Conservation (phyloP, 441 rosid species). For the Macaranga tanarius region DNA sequence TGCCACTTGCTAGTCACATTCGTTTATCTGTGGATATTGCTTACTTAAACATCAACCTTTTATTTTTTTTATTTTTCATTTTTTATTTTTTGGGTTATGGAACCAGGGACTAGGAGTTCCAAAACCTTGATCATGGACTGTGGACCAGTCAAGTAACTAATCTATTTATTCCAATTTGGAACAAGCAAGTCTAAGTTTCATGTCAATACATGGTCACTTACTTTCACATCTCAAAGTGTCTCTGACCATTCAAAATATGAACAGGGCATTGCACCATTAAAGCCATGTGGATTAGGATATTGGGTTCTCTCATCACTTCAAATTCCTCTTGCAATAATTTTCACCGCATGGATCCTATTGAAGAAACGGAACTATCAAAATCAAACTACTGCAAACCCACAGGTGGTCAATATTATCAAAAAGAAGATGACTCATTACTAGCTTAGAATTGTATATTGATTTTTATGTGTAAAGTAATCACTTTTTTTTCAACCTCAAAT, state of each 20-base stretch:
- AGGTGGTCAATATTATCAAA: constrained; percentile 30
- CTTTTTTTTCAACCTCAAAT: constrained; percentile 1
- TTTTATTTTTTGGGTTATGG: no score
- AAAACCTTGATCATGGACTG: no score
- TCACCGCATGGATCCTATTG: constrained; percentile 56
- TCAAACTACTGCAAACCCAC: constrained; percentile 26
- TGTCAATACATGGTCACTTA: background rate
- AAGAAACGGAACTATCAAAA: constrained; percentile 33
- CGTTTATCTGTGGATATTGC: background rate
- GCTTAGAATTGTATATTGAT: background rate
- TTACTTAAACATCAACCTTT: background rate
- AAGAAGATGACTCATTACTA: background rate
- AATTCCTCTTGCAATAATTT: constrained; percentile 78
- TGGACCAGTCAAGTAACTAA: no score
- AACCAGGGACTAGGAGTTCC: no score
- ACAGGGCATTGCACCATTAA: constrained; percentile 60
- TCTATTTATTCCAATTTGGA: no score
- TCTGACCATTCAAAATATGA: constrained; percentile 4
- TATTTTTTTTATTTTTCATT: no score
- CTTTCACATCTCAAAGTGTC: background rate
- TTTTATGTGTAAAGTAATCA: background rate
- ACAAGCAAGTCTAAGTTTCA: no score
- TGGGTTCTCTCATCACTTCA: constrained; percentile 79
- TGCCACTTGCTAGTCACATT: background rate
- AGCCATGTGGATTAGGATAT: constrained; percentile 73